Conservation (phyloP, 2,329 filamentous ascomycete genomes). For the Magnaporthales sp. region DNA sequence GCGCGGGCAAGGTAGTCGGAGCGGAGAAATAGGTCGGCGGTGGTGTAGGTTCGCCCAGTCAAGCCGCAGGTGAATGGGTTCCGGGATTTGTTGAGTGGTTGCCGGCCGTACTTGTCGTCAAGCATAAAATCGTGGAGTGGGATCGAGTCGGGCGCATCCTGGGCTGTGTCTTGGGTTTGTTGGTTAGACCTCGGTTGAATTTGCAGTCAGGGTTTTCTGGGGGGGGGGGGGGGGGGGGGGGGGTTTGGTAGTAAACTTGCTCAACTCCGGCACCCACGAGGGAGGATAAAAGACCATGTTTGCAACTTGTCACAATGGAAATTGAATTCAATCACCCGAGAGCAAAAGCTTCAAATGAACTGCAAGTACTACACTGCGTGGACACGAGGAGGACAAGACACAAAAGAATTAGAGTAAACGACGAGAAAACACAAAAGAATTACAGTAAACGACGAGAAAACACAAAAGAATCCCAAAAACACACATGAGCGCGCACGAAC, state of each 20-base stretch:
- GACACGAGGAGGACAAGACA: too few species aligned
- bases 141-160: constrained; percentile 62
- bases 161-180: neutral
- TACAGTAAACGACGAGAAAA: neutral
- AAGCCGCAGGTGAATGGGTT: constrained; percentile 18
- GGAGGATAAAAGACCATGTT: constrained; percentile 51
- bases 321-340: neutral
- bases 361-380: too few species aligned
- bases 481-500: neutral
- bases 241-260: constrained; percentile 24
- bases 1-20: constrained; percentile 26
- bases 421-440: neutral
- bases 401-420: too few species aligned
- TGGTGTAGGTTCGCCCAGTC: constrained; percentile 12
- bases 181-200: neutral
- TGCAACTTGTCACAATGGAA: neutral
- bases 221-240: too few species aligned
- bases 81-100: constrained; percentile 48
- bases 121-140: constrained; percentile 71
- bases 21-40: constrained; percentile 8
- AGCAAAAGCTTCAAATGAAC: neutral
- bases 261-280: constrained; percentile 49
- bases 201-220: too few species aligned
- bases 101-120: constrained; percentile 60
- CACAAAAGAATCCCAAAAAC: neutral